Evolutionary conservation across 768 basidiomycete genomes (phyloP).

Genomic region (Xerocomellus chrysenteron): DNA sequence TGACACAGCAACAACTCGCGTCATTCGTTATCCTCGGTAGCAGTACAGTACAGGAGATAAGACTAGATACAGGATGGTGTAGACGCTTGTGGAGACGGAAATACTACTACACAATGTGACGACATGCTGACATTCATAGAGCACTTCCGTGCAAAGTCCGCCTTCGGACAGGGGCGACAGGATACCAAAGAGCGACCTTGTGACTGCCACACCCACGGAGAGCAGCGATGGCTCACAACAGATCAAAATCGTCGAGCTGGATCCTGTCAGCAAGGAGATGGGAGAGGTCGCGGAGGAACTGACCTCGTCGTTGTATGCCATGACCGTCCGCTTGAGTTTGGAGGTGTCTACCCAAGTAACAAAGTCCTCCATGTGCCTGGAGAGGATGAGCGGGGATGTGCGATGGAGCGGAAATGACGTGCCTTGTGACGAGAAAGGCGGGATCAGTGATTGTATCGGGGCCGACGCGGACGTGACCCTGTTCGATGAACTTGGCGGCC

Average conservation of each 20-base stretch:
- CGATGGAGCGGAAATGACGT: conserved; percentile 15
- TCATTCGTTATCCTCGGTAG: conserved; percentile 9
- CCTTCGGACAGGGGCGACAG: not conserved
- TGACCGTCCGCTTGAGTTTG: conserved; percentile 92
- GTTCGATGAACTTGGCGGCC: conserved; percentile 97
- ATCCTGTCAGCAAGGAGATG: conserved; percentile 14
- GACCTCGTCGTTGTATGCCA: conserved; percentile 96
- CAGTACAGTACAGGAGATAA: not conserved
- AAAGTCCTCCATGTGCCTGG: conserved; percentile 97
- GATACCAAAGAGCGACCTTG: too few species aligned
- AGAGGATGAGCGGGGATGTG: conserved; percentile 1
- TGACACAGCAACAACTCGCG: conserved; percentile 19
- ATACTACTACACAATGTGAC: not conserved
- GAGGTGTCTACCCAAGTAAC: conserved; percentile 99
- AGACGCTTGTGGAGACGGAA: not conserved
- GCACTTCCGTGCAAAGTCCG: conserved; percentile 1
- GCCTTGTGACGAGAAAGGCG: conserved; percentile 92
- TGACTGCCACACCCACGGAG: too few species aligned
- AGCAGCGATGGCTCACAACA: conserved; percentile 48
- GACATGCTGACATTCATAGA: not conserved
- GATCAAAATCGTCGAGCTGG: conserved; percentile 93
- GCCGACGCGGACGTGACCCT: conserved; percentile 96
- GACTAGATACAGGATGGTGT: not conserved
- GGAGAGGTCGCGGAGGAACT: conserved; percentile 12
- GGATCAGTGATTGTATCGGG: conserved; percentile 96